Evolutionary conservation across 768 basidiomycete genomes (phyloP).

Genomic region (Cystofilobasidium macerans): DNA sequence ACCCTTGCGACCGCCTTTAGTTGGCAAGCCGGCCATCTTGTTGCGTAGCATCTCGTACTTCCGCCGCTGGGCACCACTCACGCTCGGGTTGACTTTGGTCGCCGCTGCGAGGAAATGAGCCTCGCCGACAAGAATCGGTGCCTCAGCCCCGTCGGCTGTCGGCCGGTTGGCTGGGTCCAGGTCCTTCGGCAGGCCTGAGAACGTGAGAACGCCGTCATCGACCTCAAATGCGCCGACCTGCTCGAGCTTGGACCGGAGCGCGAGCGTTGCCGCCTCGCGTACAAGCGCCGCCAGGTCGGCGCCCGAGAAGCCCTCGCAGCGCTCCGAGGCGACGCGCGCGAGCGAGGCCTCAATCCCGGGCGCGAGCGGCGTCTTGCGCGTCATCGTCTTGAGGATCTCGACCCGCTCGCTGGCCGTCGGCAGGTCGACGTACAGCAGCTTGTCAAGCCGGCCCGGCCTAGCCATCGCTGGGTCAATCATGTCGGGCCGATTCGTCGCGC

Average conservation of each 20-base stretch:
- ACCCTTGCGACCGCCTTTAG: slow-evolving; percentile 29
- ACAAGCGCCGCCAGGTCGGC: slow-evolving; percentile 82
- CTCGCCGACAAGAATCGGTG: slow-evolving; percentile 46
- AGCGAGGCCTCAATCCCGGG: slow-evolving; percentile 36
- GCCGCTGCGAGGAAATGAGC: slow-evolving; percentile 65
- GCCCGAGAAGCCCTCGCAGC: slow-evolving; percentile 80
- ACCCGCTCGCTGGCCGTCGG: slow-evolving; percentile 61
- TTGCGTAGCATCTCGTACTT: slow-evolving; percentile 70
- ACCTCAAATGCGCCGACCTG: slow-evolving; percentile 57
- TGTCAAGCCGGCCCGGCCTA: slow-evolving; percentile 88
- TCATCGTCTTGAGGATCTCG: slow-evolving; percentile 71
- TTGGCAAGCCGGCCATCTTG: slow-evolving; percentile 65
- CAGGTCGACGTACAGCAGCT: slow-evolving; percentile 83
- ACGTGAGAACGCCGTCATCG: slow-evolving; percentile 42
- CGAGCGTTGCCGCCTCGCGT: slow-evolving; percentile 78
- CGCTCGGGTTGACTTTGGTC: slow-evolving; percentile 76
- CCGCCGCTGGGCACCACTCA: slow-evolving; percentile 62
- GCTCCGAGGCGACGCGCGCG: slow-evolving; percentile 45
- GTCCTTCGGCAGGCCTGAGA: slow-evolving; percentile 27
- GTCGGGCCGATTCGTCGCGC: slow-evolving; percentile 87
- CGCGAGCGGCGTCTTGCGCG: slow-evolving; percentile 57
- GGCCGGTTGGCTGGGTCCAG: slow-evolving; percentile 15
- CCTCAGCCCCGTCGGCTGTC: slow-evolving; percentile 25
- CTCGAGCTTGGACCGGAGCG: slow-evolving; percentile 49
- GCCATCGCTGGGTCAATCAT: slow-evolving; percentile 98